These are phyloP conservation scores for Plicaturopsis crispa DNA, from an alignment of 768 basidiomycete species.

Conservation along the genomic window DNA sequence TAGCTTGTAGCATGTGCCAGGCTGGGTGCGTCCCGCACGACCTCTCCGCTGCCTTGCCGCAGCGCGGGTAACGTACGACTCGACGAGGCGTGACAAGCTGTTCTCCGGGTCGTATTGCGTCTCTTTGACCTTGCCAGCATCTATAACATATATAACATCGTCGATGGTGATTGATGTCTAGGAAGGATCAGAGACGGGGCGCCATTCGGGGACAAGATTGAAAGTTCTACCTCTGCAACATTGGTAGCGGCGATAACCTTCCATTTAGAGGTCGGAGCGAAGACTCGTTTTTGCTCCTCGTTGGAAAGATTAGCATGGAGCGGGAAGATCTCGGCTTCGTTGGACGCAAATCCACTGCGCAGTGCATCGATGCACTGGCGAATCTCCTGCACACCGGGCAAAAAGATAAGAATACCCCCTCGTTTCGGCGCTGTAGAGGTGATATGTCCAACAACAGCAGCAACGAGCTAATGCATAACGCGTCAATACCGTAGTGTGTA, in stretches of 20 bases:
- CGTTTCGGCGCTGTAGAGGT: constrained; percentile 34
- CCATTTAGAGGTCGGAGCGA: constrained; percentile 53
- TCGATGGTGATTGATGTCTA: constrained; percentile 90
- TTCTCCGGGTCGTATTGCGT: constrained; percentile 62
- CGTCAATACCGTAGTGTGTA: background rate
- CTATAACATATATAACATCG: constrained; percentile 80
- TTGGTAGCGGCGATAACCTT: constrained; percentile 90
- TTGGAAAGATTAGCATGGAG: constrained; percentile 86
- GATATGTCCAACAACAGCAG: constrained; percentile 58
- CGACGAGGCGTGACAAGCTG: constrained; percentile 68
- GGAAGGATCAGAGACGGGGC: constrained; percentile 5
- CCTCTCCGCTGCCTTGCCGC: constrained; percentile 81
- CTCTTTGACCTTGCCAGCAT: constrained; percentile 83
- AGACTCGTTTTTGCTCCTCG: constrained; percentile 77
- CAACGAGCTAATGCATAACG: constrained; percentile 44
- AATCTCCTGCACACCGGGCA: constrained; percentile 89
- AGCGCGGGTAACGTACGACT: constrained; percentile 73
- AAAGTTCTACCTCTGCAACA: constrained; percentile 64
- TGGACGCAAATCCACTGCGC: constrained; percentile 22
- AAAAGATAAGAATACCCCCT: constrained; percentile 79
- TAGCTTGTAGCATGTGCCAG: constrained; percentile 82
- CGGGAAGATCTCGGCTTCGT: constrained; percentile 53
- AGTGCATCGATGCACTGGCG: constrained; percentile 66
- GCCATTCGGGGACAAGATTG: background rate
- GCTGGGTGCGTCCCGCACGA: constrained; percentile 81